Evolutionary conservation across 768 basidiomycete species (phyloP), one percentile per base, ranked within the genome.

Genomic region (Phaeotremella skinneri): DNA sequence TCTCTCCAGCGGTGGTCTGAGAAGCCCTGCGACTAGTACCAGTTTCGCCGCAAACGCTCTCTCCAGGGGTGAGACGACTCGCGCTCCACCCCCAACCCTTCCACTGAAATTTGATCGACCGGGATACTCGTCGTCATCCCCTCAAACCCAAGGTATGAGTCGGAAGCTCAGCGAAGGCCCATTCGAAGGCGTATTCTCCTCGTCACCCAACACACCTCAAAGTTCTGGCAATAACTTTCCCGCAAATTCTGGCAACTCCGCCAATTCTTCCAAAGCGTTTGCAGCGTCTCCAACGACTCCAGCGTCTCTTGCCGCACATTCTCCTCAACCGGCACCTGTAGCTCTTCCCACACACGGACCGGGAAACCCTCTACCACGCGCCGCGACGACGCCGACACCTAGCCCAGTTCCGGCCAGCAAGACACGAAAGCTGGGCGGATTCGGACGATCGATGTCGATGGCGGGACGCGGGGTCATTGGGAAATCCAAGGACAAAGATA

Each of bases 371-470:
- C n/a, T n/a, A n/a, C n/a, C 49, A 14, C 14, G 23, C 26, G 14
- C 42, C 30, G 7, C 43, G 29, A 20, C 23, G 49, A 14, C 43
- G 23, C 30, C 23, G 23, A 13, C 25, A 39, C 13, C 41, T 11
- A 26, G 6, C 2, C 20, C 48, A 23, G 13, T 34, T 47, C 20
- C 47, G 49, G 17, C 42, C 49, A 3, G 42, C 25, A 25, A 41
- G 49, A 43, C 49, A 34, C 34, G 27, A 7, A 66, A 65, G 37
- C 51, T 66, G 9, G 63, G 65, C 16, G 52, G 58, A 21, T 62
- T 65, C 20, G 63, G 63, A 2, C 31, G 67, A 29, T 62, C 63
- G 17, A 55, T 68, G 67, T 62, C 63, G 7, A 32, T 63, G 21
- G 59, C 64, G 3, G 49, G 49, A 31, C 52, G 57, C 17, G 6